Base-by-base conservation (phyloP, 257 asterid genomes). In the Cynanchum wilfordii region DNA sequence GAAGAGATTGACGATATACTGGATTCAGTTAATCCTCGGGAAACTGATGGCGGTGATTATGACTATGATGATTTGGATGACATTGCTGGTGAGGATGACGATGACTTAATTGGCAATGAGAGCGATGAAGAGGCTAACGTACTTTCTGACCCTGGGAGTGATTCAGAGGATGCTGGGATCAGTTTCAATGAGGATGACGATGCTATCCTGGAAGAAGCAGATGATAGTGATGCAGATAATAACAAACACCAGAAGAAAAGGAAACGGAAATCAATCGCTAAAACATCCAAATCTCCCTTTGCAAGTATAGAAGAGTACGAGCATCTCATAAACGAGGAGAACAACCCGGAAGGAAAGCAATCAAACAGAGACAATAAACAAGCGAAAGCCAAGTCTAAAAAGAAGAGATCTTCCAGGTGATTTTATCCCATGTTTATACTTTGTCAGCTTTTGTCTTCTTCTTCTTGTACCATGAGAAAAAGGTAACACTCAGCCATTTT, bases 21-120 rank as follows among this genome's bases (percentile, higher is more conserved):
- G 81, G 96, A 91, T 67, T 75, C 89, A 4, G 63, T 56, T 33
- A 58, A 77, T 68, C 84, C 87, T 16, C 64, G 78, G 12, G 85
- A 72, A 69, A 78, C 76, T 6, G 84, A 76, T 2, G 89, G 82
- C 5, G 89, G 83, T 7, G 87, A 83, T 29, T 89, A 88, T 30
- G 89, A 94, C 73, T 91, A 91, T 9, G 91, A 89, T 29, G 93
- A 89, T 75, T 84, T 94, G 63, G 97, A 94, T 66, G 79, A 84
- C 27, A 68, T 85, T 42, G 93, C 57, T 20, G 62, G 85, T 73
- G 96, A 86, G 27, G 96, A 89, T 9, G 97, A 88, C 6, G 97
- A 89, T 1, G 95, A 94, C 72, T 78, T 94, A 84, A 76, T 94
- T 52, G 96, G 81, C 1, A 76, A 82, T 69, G 89, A 22, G 4